Evolutionary conservation across 108 stramenopile genomes (phyloP).

Genomic region (Stephanodiscus minutulus): DNA sequence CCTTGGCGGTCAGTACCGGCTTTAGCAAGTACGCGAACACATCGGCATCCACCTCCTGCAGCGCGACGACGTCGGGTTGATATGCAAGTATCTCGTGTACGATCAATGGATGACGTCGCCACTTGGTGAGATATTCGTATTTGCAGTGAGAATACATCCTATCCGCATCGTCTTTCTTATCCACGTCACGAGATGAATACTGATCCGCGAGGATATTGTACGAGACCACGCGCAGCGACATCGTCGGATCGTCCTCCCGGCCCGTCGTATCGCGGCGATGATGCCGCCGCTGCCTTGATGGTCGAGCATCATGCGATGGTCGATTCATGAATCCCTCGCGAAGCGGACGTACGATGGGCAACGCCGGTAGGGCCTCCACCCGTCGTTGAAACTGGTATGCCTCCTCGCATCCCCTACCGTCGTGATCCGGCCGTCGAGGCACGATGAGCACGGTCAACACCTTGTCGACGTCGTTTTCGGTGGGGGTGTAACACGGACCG

Average conservation of each 20-base stretch:
- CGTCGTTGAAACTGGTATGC: constrained; percentile 35
- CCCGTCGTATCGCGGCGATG: background rate
- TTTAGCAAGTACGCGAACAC: constrained; percentile 32
- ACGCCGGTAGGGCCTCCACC: constrained; percentile 32
- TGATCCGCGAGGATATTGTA: constrained; percentile 85
- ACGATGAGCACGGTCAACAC: constrained; percentile 28
- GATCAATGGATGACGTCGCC: constrained; percentile 68
- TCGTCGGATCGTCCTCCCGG: constrained; percentile 8
- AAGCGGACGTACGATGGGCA: constrained; percentile 43
- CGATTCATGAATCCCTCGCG: constrained; percentile 29
- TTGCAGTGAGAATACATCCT: constrained; percentile 55
- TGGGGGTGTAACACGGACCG: constrained; percentile 29
- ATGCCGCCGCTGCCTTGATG: background rate
- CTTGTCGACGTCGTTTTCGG: constrained; percentile 38
- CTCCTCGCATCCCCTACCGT: constrained; percentile 38
- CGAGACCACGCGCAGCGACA: constrained; percentile 56
- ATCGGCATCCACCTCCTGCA: constrained; percentile 79
- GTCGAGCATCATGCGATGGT: background rate
- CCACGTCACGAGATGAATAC: constrained; percentile 50
- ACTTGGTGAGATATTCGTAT: constrained; percentile 42
- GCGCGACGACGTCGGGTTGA: constrained; percentile 67
- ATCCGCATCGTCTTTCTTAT: constrained; percentile 20
- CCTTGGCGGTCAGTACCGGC: constrained; percentile 31
- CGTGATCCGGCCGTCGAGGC: constrained; percentile 39
- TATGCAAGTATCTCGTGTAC: constrained; percentile 71